Base-by-base conservation (phyloP, 78 protist genomes). In the Dictyostelium brefeldianum region DNA sequence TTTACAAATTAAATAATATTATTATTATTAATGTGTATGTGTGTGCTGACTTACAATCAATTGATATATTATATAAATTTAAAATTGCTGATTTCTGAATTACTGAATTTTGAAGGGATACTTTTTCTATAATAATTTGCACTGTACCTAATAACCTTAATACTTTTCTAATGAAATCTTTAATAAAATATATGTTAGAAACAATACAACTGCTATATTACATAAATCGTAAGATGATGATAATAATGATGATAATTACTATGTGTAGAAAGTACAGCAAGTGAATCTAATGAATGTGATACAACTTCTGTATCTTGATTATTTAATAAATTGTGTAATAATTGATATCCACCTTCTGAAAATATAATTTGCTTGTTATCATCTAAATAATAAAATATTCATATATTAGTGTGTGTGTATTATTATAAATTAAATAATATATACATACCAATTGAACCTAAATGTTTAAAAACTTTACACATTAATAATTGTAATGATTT, bases 341-440 rank as follows among this genome's bases (percentile, higher is more conserved):
- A 50, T 50, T 87, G 92, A 41, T 75, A 59, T 18, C 92, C 92
- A 77, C 92, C 92, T 12, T 87, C 92, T 25, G 71, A 77, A 57
- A 87, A 87, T 6, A 87, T 87, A 22, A 74, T 64, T 64, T 87
- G 92, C 29, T 78, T 87, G 29, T 78, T 74, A 25, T 87, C 92
- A 77, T 87, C 92, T 27, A n/a, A n/a, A n/a, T n/a, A n/a, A n/a
- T n/a, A n/a, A n/a, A n/a, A n/a, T n/a, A n/a, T n/a, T n/a, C n/a
- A n/a, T n/a, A n/a, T n/a, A n/a, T n/a, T n/a, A n/a, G n/a, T n/a
- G n/a, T n/a, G n/a, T n/a, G n/a, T n/a, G n/a, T n/a, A 15, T 15
- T 15, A 17, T 53, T 56, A 0, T 11, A 54, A 1, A 54, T 17
- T 20, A 5, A 18, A 56, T 6, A 56, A 56, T 20, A 56, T 20